A percentile compares a stretch with the other conserved stretches of the same genome.
Conservation (phyloP, 805 yeast species). For the Nakazawaea wyomingensis region DNA sequence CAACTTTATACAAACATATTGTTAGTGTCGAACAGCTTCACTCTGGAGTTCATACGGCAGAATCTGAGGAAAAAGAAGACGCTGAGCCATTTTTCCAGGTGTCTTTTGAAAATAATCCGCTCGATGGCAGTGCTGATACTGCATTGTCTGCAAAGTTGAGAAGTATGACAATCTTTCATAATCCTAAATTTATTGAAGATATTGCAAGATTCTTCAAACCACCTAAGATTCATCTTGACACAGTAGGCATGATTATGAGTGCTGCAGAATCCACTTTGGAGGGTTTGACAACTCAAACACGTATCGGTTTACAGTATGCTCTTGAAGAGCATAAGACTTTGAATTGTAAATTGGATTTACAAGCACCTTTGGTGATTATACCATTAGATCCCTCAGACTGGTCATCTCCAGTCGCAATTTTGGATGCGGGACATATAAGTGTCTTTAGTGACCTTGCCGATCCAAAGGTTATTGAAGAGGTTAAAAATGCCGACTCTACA, state of each 20-base stretch:
- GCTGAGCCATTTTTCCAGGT: conserved; percentile 73
- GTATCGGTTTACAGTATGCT: conserved; percentile 89
- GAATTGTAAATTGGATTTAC: conserved; percentile 80
- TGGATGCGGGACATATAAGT: conserved; percentile 95
- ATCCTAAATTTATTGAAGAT: conserved; percentile 76
- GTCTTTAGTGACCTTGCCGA: conserved; percentile 77
- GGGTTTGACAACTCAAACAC: conserved; percentile 82
- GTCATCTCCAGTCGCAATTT: conserved; percentile 82
- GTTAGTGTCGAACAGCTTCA: conserved; percentile 73
- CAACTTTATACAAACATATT: conserved; percentile 77
- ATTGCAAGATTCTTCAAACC: conserved; percentile 77
- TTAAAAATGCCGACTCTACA: conserved; percentile 54
- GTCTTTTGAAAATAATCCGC: conserved; percentile 80
- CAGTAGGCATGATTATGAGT: conserved; percentile 82
- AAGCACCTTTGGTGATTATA: conserved; percentile 85
- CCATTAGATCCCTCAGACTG: conserved; percentile 78
- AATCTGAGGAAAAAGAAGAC: conserved; percentile 14
- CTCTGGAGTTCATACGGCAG: conserved; percentile 28
- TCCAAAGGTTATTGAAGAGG: conserved; percentile 57
- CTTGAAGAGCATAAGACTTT: conserved; percentile 91
- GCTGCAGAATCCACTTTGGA: conserved; percentile 96
- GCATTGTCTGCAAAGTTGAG: conserved; percentile 65
- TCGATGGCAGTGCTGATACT: conserved; percentile 81
- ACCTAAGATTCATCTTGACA: conserved; percentile 78
- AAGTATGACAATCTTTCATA: conserved; percentile 87